Evolutionary conservation across 2,329 filamentous ascomycete genomes (phyloP).

Genomic region (Fusarium bulbicola): DNA sequence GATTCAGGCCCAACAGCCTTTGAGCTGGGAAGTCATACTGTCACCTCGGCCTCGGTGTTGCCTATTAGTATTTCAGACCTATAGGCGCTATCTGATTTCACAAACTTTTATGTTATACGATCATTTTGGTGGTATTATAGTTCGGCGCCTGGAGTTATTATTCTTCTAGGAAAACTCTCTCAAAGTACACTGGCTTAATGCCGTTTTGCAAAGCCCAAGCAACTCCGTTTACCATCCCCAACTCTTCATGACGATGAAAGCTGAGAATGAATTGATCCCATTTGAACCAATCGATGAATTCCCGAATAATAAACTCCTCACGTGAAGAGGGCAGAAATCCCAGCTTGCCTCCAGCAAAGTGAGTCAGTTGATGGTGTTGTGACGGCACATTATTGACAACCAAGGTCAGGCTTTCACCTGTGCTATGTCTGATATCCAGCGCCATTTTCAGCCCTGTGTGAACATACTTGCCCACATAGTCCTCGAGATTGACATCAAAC

Average conservation of each 20-base stretch:
- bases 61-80: not conserved
- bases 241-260: not conserved
- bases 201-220: not conserved
- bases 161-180: not conserved
- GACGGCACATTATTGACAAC: not conserved
- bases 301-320: fast-evolving
- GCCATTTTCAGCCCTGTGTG: not conserved
- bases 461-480: not conserved
- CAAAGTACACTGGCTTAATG: not conserved
- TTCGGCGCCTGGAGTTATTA: fast-evolving
- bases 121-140: too few species aligned
- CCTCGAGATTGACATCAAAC: fast-evolving
- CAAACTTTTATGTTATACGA: too few species aligned
- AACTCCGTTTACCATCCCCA: fast-evolving
- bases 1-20: not conserved
- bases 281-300: not conserved
- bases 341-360: not conserved
- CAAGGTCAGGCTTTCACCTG: not conserved
- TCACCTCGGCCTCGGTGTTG: not conserved
- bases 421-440: not conserved
- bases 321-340: not conserved
- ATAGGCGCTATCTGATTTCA: not conserved
- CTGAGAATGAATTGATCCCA: not conserved
- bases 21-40: not conserved
- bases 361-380: not conserved